A percentile compares a stretch with the other conserved stretches of the same genome.
phyloP scores from a whole-genome alignment of 2,329 filamentous ascomycete genomes.

The Penicillium sp. region DNA sequence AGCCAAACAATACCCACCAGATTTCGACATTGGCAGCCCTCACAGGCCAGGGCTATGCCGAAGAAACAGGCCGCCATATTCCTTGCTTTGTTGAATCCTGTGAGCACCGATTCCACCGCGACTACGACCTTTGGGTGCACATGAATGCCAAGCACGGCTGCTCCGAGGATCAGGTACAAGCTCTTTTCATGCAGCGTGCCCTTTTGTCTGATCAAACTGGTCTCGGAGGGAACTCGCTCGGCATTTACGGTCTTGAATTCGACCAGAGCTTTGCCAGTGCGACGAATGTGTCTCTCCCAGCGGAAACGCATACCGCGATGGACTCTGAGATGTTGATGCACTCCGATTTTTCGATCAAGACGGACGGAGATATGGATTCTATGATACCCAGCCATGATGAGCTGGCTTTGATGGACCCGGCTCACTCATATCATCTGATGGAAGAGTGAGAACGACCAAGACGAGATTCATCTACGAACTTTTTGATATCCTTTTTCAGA shows the following conservation, averaged over 20 bases:
- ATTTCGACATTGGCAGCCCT: constrained; percentile 55
- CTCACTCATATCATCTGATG: constrained; percentile 40
- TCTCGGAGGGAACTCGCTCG: constrained; percentile 37
- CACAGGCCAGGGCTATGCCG: constrained; percentile 62
- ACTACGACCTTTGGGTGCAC: constrained; percentile 65
- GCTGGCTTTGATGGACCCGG: constrained; percentile 45
- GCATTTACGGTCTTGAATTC: constrained; percentile 47
- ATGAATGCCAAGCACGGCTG: constrained; percentile 54
- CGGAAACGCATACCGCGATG: neutral
- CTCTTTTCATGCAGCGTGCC: constrained; percentile 49
- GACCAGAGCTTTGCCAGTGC: constrained; percentile 24
- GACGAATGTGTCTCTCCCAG: neutral
- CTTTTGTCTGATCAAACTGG: constrained; percentile 41
- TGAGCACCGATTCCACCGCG: constrained; percentile 61
- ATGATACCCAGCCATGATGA: constrained; percentile 41
- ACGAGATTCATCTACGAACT: neutral
- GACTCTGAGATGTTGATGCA: constrained; percentile 6
- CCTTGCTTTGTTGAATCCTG: constrained; percentile 59
- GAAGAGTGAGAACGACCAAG: constrained; percentile 22
- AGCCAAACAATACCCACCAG: constrained; percentile 17
- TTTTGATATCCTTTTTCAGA: neutral
- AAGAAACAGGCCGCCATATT: constrained; percentile 57
- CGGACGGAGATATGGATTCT: constrained; percentile 27
- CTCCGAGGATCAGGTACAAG: constrained; percentile 48
- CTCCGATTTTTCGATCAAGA: neutral